Percentiles rank a stretch among this genome's conserved stretches.
These are phyloP conservation scores for Colletotrichum echinochloae DNA, from an alignment of 2,329 filamentous ascomycete genomes.

Conservation along the genomic window DNA sequence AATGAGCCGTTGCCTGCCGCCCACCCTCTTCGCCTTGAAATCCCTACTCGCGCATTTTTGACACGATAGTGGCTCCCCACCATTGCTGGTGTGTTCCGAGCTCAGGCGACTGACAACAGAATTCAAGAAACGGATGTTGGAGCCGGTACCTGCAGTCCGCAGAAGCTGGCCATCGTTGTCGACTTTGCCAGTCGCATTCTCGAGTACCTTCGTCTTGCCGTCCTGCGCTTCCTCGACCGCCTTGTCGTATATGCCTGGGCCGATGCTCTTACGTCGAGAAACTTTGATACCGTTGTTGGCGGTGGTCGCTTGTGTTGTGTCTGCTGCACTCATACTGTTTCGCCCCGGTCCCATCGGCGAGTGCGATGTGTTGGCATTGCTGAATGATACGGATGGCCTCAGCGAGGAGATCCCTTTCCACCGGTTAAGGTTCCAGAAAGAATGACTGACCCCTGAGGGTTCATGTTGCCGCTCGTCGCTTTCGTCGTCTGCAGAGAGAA, in stretches of 20 bases:
- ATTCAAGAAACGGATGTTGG: conserved; percentile 47
- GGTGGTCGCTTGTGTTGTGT: conserved; percentile 13
- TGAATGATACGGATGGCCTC: conserved; percentile 33
- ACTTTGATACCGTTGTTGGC: conserved; percentile 39
- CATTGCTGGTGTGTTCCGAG: conserved; percentile 56
- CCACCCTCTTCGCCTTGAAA: conserved; percentile 71
- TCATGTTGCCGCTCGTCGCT: conserved; percentile 54
- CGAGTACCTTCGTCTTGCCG: conserved; percentile 12
- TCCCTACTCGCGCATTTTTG: conserved; percentile 69
- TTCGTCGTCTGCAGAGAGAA: conserved; percentile 58
- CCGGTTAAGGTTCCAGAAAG: conserved; percentile 69
- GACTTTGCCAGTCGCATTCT: conserved; percentile 25
- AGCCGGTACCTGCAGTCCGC: conserved; percentile 38
- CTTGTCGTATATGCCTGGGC: conserved; percentile 37
- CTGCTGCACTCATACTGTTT: conserved; percentile 33
- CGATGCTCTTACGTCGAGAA: conserved; percentile 46
- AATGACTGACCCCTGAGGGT: conserved; percentile 55
- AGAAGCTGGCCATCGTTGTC: conserved; percentile 35
- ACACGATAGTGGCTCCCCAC: conserved; percentile 64
- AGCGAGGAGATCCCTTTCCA: conserved; percentile 60
- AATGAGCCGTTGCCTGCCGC: conserved; percentile 67
- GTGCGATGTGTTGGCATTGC: conserved; percentile 24
- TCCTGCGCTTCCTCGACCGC: conserved; percentile 31
- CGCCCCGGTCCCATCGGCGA: conserved; percentile 23
- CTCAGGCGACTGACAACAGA: conserved; percentile 68